phyloP scores from a whole-genome alignment of 345 rosid genomes.

The Gynandropsis gynandra region DNA sequence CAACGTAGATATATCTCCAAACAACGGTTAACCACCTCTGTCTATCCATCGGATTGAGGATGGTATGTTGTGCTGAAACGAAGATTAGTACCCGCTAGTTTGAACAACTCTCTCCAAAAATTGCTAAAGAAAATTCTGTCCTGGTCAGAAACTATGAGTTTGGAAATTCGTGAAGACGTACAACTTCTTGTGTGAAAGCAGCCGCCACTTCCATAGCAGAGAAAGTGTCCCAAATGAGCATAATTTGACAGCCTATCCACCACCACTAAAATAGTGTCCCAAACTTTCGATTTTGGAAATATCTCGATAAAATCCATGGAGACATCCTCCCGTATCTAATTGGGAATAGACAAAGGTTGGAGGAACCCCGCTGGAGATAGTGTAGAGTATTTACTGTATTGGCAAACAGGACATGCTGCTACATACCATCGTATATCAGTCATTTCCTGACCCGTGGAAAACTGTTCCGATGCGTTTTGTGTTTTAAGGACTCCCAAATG shows the following conservation, averaged over 20 bases:
- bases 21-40: neutral
- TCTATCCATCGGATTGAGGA: neutral
- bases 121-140: neutral
- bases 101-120: neutral
- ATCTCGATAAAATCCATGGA: too few species aligned
- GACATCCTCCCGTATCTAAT: too few species aligned
- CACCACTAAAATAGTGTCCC: neutral
- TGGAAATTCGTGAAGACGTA: slow-evolving; percentile 1
- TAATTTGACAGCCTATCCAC: slow-evolving; percentile 5
- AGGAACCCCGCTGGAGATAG: too few species aligned
- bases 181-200: neutral
- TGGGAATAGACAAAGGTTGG: too few species aligned
- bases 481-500: too few species aligned
- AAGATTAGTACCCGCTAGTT: neutral
- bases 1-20: neutral
- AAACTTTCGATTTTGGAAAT: too few species aligned
- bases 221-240: neutral
- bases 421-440: too few species aligned
- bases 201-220: neutral
- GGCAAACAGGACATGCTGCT: too few species aligned
- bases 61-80: neutral
- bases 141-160: neutral
- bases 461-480: too few species aligned
- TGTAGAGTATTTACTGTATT: too few species aligned
- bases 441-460: too few species aligned